Base-by-base conservation (phyloP, 2,329 filamentous ascomycete species). In the Chrysoporthe deuterocubensis region DNA sequence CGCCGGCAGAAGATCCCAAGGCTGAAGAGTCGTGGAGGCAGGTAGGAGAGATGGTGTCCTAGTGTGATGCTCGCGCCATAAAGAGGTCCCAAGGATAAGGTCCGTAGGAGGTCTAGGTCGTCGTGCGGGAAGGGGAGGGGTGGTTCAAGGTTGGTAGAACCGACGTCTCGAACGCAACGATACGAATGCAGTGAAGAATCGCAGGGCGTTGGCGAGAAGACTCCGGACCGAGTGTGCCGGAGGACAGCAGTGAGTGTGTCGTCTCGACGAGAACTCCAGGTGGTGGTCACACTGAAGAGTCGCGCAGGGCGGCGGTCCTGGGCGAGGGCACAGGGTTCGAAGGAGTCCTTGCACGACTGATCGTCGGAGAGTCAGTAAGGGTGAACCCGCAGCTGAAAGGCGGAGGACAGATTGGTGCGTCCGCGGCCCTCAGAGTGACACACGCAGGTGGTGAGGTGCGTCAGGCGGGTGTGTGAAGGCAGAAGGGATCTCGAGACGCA, bases 61-160 rank as follows among this genome's bases (percentile, higher is more conserved):
- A 81, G 61, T 76, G 74, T 69, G 73, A 76, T 72, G 69, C 70
- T 70, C 72, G 68, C 80, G 80, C 80, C 80, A 81, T 81, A 75
- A 70, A 72, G 66, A 48, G 64, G 68, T 71, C 64, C 69, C 57
- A 68, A 40, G 58, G 48, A n/a, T 67, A 46, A 48, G 21, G 64
- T 67, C 61, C 58, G 62, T 21, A 26, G 46, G n/a, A n/a, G 48
- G 14, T 42, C 60, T 44, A 43, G 50, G 43, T 61, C 13, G 37
- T 46, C 14, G 14, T 34, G 14, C 26, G 26, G 26, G 52, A 3
- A 59, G 59, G 32, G 56, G 52, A 60, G 59, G 46, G 65, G 67
- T 43, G 56, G 59, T 18, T 14, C 21, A 11, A 34, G 54, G 26
- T 34, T 26, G 42, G n/a, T 44, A 21, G 57, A 58, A 58, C 18